Evolutionary conservation across 305 asterid species (phyloP).

Genomic region (Solanum chacoense): DNA sequence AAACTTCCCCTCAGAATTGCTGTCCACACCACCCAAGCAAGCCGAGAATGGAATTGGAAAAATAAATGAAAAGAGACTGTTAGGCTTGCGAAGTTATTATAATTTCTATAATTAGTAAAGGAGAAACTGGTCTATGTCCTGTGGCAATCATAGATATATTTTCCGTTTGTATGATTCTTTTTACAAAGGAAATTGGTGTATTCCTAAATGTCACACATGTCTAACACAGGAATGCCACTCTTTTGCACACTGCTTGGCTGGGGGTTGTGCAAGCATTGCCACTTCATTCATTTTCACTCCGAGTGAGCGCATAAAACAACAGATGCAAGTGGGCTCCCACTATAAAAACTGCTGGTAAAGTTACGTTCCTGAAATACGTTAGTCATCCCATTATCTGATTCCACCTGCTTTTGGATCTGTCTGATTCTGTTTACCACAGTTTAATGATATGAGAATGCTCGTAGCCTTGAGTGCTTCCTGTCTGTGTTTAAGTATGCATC

Average conservation of each 20-base stretch:
- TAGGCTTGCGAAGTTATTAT: neutral
- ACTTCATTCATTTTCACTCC: conserved; percentile 94
- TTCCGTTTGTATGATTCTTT: neutral
- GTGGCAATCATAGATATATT: neutral
- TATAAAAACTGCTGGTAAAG: conserved; percentile 35
- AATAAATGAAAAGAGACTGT: neutral
- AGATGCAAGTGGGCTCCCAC: conserved; percentile 38
- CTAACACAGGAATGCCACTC: conserved; percentile 63
- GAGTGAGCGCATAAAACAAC: conserved; percentile 73
- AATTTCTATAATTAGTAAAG: neutral
- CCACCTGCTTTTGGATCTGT: neutral
- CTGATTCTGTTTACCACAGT: neutral
- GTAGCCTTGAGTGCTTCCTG: neutral
- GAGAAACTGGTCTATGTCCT: neutral
- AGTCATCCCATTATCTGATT: neutral
- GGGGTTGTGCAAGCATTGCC: conserved; percentile 91
- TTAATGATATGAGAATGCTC: neutral
- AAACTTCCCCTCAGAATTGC: neutral
- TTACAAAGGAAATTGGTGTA: neutral
- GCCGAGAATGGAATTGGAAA: neutral
- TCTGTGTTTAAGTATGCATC: neutral
- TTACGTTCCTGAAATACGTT: neutral
- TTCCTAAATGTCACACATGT: neutral
- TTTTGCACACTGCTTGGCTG: conserved; percentile 80
- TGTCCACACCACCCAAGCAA: neutral